phyloP scores from a whole-genome alignment of 2,329 filamentous ascomycete species.

The Ceratocystis destructans region DNA sequence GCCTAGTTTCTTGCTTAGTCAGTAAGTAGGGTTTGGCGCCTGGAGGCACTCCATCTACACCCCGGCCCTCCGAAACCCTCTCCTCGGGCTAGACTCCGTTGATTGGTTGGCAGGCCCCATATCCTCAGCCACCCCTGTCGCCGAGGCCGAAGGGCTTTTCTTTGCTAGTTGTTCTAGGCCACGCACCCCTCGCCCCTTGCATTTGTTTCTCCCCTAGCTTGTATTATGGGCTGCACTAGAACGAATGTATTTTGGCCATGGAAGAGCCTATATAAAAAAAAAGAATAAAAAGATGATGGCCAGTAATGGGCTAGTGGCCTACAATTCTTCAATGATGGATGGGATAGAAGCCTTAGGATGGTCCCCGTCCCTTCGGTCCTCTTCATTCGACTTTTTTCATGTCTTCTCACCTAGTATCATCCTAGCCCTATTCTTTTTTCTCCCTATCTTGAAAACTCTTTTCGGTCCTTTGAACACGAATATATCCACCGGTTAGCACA shows the following conservation, averaged over 20 bases:
- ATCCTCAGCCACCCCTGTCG: background rate
- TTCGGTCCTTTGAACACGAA: background rate
- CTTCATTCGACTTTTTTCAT: background rate
- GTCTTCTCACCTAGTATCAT: background rate
- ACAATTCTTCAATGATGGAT: background rate
- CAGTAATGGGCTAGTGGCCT: background rate
- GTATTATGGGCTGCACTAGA: background rate
- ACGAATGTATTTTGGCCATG: background rate
- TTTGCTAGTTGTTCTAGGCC: background rate
- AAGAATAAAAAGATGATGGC: background rate
- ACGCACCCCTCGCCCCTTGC: background rate
- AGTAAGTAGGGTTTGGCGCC: background rate
- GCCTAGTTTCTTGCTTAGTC: slow-evolving; percentile 1
- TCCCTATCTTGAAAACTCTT: background rate
- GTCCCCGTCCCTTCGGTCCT: no score
- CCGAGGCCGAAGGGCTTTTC: background rate
- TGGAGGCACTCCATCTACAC: background rate
- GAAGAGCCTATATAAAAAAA: background rate
- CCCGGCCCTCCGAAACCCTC: slow-evolving; percentile 1
- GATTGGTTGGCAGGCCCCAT: background rate
- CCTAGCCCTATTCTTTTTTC: background rate
- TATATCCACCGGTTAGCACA: background rate
- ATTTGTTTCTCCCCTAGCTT: background rate
- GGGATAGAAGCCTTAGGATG: no score
- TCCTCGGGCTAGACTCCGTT: background rate